Percentiles rank a stretch among this genome's conserved stretches.
Conservation (phyloP, 148 eudicot species). For the Cornus florida region DNA sequence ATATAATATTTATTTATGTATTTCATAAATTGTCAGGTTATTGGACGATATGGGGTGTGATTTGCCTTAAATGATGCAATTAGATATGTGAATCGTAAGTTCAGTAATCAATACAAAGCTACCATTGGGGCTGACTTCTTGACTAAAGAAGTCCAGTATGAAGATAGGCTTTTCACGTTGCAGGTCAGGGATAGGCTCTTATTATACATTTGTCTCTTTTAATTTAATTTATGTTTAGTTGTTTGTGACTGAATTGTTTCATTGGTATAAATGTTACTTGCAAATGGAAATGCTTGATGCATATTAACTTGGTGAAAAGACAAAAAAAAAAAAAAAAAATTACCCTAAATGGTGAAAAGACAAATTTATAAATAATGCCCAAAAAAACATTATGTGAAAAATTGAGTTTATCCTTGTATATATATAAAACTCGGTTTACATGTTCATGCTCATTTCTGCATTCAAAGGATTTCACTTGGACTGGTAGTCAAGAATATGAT, state of each 20-base stretch:
- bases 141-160: conserved; percentile 64
- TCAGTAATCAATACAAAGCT: conserved; percentile 68
- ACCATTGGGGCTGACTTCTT: conserved; percentile 76
- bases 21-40: not conserved
- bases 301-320: not conserved
- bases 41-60: not conserved
- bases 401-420: not conserved
- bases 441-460: not conserved
- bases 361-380: not conserved
- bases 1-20: not conserved
- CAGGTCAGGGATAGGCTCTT: conserved; percentile 33
- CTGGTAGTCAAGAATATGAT: not conserved
- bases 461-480: not conserved
- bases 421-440: not conserved
- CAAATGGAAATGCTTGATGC: not conserved
- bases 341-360: not conserved
- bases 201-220: not conserved
- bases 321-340: too few relatives aligned
- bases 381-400: not conserved
- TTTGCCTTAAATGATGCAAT: conserved; percentile 29
- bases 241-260: not conserved
- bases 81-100: conserved; percentile 71
- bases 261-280: not conserved
- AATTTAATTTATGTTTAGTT: not conserved
- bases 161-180: conserved; percentile 66